A percentile compares a stretch with the other conserved stretches of the same genome.
Evolutionary conservation across 2,329 filamentous ascomycete genomes (phyloP).

Genomic region (Dactylonectria estremocensis): DNA sequence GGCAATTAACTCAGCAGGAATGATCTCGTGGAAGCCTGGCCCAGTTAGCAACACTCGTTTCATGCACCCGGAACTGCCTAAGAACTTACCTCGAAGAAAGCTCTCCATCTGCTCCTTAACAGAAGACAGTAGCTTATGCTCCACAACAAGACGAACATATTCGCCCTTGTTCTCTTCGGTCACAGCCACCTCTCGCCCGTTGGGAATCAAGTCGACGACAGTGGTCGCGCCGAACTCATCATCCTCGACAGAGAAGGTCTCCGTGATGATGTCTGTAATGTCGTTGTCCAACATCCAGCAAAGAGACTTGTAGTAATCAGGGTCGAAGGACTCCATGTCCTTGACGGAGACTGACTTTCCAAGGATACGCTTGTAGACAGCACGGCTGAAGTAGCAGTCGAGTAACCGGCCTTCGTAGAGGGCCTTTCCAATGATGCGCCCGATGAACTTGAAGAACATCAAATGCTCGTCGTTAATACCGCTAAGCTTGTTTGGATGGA

Average conservation of each 20-base stretch:
- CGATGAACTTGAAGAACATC: constrained; percentile 99
- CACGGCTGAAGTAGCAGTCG: constrained; percentile 98
- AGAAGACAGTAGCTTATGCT: constrained; percentile 92
- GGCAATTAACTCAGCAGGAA: constrained; percentile 91
- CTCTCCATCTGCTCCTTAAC: constrained; percentile 95
- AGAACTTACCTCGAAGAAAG: constrained; percentile 82
- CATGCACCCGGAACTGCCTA: neutral
- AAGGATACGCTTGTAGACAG: constrained; percentile 97
- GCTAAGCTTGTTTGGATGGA: constrained; percentile 97
- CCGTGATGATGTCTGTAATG: constrained; percentile 96
- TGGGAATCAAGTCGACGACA: constrained; percentile 87
- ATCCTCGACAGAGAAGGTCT: constrained; percentile 95
- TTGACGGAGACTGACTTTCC: constrained; percentile 97
- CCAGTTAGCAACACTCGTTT: constrained; percentile 20
- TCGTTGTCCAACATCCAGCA: constrained; percentile 99
- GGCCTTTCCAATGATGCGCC: constrained; percentile 97
- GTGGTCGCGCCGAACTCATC: constrained; percentile 94
- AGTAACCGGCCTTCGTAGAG: constrained; percentile 96
- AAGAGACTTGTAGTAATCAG: constrained; percentile 98
- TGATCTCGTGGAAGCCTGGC: constrained; percentile 95
- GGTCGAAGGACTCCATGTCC: constrained; percentile 98
- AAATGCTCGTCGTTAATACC: constrained; percentile 95
- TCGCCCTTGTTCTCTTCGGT: constrained; percentile 99
- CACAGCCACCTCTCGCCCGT: constrained; percentile 92
- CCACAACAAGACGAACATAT: constrained; percentile 93